These are phyloP conservation scores for Phycomyces blakesleeanus DNA, from an alignment of 192 early-diverging fungal genomes.

Conservation along the genomic window DNA sequence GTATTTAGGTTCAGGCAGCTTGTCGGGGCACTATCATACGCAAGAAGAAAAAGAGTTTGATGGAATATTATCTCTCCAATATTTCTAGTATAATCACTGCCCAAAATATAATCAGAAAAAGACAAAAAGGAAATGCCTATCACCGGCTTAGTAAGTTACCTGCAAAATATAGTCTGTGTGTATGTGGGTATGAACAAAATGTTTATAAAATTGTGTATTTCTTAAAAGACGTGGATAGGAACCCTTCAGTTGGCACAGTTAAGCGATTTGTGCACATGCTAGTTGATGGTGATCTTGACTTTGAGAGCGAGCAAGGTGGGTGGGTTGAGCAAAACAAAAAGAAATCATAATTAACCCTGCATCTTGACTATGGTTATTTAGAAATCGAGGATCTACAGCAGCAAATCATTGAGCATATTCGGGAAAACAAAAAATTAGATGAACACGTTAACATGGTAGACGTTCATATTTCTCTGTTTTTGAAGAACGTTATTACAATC, in stretches of 20 bases:
- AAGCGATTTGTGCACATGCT: constrained; percentile 87
- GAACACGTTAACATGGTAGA: constrained; percentile 84
- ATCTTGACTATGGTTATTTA: constrained; percentile 7
- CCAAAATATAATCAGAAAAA: constrained; percentile 39
- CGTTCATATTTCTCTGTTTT: constrained; percentile 93
- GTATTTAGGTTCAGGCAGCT: constrained; percentile 59
- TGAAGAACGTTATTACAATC: constrained; percentile 92
- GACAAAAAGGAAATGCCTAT: constrained; percentile 18
- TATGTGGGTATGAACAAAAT: neutral
- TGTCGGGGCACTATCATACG: constrained; percentile 51
- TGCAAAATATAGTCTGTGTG: neutral
- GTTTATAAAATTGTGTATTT: neutral
- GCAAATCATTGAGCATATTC: constrained; percentile 80
- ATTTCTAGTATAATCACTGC: constrained; percentile 76
- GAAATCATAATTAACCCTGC: too few species aligned
- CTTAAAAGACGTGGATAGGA: constrained; percentile 44
- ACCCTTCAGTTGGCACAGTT: constrained; percentile 77
- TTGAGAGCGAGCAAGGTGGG: constrained; percentile 84
- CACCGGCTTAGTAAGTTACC: constrained; percentile 20
- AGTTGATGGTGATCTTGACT: constrained; percentile 86
- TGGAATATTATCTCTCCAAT: constrained; percentile 60
- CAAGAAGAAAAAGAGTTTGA: constrained; percentile 35
- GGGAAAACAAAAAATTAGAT: constrained; percentile 83
- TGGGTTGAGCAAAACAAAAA: neutral
- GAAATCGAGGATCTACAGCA: constrained; percentile 76